Conservation (phyloP, 2,329 filamentous ascomycete genomes). For the Sporothrix luriei region DNA sequence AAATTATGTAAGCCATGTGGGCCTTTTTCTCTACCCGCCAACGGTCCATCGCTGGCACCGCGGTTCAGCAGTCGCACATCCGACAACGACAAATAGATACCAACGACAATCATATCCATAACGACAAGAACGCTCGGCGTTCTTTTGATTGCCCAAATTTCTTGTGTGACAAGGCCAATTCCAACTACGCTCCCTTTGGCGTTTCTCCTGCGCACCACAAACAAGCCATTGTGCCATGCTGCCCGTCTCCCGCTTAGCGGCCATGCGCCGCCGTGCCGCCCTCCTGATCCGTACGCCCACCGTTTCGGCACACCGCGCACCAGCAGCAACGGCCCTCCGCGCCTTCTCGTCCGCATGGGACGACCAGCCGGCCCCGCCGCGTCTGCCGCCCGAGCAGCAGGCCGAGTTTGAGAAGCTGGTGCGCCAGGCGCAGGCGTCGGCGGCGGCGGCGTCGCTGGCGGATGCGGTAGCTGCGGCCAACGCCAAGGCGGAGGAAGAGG, state of each 20-base stretch:
- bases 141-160: too few relatives aligned
- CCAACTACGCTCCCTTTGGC: too few relatives aligned
- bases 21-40: too few relatives aligned
- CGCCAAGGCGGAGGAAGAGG: slow-evolving; percentile 47
- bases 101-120: too few relatives aligned
- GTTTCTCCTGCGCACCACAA: not conserved
- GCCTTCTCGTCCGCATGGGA: slow-evolving; percentile 45
- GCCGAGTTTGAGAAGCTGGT: slow-evolving; percentile 89
- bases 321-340: not conserved
- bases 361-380: slow-evolving; percentile 71
- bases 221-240: not conserved
- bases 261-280: slow-evolving; percentile 1
- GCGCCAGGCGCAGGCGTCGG: slow-evolving; percentile 55
- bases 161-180: not conserved
- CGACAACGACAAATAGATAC: too few relatives aligned
- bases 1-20: too few relatives aligned
- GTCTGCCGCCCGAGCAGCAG: slow-evolving; percentile 85
- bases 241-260: not conserved
- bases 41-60: too few relatives aligned
- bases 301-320: not conserved
- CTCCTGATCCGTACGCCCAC: not conserved
- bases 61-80: too few relatives aligned
- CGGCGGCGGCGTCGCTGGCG: slow-evolving; percentile 33
- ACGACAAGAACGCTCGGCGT: too few relatives aligned
- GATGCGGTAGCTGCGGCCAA: slow-evolving; percentile 29